Evolutionary conservation across 179 eudicot species (phyloP).

Genomic region (Beta lomatogona): DNA sequence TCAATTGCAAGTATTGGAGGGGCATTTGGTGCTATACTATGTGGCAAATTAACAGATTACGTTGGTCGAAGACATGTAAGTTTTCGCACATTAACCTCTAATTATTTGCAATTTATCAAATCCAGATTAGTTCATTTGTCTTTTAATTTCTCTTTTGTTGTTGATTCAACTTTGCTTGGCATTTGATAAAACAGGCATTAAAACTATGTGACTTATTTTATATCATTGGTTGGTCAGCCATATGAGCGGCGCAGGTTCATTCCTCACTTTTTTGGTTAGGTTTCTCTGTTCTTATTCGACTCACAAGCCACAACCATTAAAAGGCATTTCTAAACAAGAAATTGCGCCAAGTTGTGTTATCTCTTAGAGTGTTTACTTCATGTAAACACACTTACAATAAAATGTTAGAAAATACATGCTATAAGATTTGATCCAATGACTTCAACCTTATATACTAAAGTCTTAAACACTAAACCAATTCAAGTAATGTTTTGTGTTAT

Average conservation of each 20-base stretch:
- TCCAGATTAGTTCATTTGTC: neutral
- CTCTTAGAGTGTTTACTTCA: too few relatives aligned
- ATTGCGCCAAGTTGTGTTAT: too few relatives aligned
- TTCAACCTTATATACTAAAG: too few relatives aligned
- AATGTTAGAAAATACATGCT: too few relatives aligned
- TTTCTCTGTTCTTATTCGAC: too few relatives aligned
- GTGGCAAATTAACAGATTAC: slow-evolving; percentile 38
- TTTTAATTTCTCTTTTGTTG: too few relatives aligned
- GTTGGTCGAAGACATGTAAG: slow-evolving; percentile 45
- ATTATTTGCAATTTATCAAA: neutral
- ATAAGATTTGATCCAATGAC: too few relatives aligned
- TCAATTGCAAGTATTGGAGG: slow-evolving; percentile 33
- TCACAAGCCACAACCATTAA: too few relatives aligned
- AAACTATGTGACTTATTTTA: slow-evolving; percentile 22
- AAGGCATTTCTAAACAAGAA: too few relatives aligned
- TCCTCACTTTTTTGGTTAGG: neutral
- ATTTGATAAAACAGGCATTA: slow-evolving; percentile 29
- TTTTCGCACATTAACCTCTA: neutral
- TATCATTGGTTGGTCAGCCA: slow-evolving; percentile 36
- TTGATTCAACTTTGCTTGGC: neutral
- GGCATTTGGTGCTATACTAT: slow-evolving; percentile 29
- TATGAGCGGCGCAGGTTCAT: slow-evolving; percentile 33
- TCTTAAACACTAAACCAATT: too few relatives aligned
- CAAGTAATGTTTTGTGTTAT: too few relatives aligned
- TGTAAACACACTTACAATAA: too few relatives aligned